Percentiles rank a stretch among this genome's conserved stretches.
These are phyloP conservation scores for Albifimbria verrucaria DNA, from an alignment of 2,329 filamentous ascomycete species.

Conservation along the genomic window DNA sequence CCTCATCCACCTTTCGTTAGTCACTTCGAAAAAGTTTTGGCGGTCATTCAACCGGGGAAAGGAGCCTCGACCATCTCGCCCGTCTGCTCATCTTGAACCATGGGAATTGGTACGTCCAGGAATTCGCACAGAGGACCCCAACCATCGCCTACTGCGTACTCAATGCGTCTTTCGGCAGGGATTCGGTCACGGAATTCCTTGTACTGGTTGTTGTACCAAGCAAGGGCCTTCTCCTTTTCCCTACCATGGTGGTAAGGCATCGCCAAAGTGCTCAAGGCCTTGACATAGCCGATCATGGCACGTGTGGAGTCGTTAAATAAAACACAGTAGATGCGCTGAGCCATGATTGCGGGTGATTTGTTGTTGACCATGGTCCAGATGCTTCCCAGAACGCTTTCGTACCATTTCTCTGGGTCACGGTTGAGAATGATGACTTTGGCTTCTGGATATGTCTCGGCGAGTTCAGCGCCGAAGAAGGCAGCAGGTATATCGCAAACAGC, in stretches of 20 bases:
- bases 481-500: conserved; percentile 55
- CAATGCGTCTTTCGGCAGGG: conserved; percentile 29
- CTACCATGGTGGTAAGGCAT: conserved; percentile 26
- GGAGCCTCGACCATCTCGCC: conserved; percentile 27
- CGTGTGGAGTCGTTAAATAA: conserved; percentile 21
- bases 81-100: conserved; percentile 23
- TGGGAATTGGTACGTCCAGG: conserved; percentile 33
- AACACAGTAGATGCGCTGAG: conserved; percentile 25
- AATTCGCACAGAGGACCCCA: conserved; percentile 40
- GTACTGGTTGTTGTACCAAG: conserved; percentile 35
- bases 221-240: conserved; percentile 33
- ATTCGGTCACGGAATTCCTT: conserved; percentile 31
- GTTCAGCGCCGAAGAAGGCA: conserved; percentile 43
- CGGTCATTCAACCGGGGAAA: conserved; percentile 31
- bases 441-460: conserved; percentile 29
- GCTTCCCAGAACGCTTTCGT: conserved; percentile 20
- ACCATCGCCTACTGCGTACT: conserved; percentile 35
- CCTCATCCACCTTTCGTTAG: conserved; percentile 5
- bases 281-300: conserved; percentile 23
- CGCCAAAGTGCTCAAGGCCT: conserved; percentile 19
- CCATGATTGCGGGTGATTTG: conserved; percentile 16
- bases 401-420: conserved; percentile 35
- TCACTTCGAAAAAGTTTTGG: conserved; percentile 15
- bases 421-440: conserved; percentile 37
- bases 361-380: conserved; percentile 26